phyloP scores from a whole-genome alignment of 345 rosid species.

The Eucalyptus viminalis region DNA sequence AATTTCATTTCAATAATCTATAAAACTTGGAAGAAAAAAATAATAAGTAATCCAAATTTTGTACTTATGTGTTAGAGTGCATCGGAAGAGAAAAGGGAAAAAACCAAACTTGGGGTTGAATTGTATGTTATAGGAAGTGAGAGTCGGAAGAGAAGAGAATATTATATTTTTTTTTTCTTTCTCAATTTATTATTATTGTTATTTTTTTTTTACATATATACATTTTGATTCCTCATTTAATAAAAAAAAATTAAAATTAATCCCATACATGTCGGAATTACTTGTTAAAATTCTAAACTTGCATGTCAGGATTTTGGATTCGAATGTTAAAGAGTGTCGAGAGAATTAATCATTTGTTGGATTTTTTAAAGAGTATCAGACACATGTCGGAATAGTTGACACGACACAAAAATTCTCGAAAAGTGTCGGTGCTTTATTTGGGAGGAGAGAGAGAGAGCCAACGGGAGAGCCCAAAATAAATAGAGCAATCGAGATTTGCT shows the following conservation, averaged over 20 bases:
- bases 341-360: rapidly evolving
- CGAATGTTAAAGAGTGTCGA: rapidly evolving
- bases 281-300: too few species aligned
- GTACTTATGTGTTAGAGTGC: rapidly evolving
- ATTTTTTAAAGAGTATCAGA: rapidly evolving
- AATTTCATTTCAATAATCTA: too few species aligned
- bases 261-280: rapidly evolving
- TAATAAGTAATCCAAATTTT: too few species aligned
- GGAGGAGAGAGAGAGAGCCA: background rate
- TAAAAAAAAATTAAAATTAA: too few species aligned
- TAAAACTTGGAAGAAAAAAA: too few species aligned
- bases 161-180: too few species aligned
- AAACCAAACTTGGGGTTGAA: too few species aligned
- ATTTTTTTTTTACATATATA: too few species aligned
- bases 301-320: rapidly evolving
- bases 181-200: too few species aligned
- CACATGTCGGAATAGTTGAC: rapidly evolving
- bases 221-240: too few species aligned
- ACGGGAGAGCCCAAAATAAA: background rate
- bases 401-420: rapidly evolving
- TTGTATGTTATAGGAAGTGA: rapidly evolving
- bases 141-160: rapidly evolving
- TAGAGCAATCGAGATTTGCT: background rate
- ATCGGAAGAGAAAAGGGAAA: rapidly evolving
- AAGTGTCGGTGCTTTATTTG: rapidly evolving